Conservation (phyloP, 2,329 filamentous ascomycete species). For the Lithohypha guttulata region DNA sequence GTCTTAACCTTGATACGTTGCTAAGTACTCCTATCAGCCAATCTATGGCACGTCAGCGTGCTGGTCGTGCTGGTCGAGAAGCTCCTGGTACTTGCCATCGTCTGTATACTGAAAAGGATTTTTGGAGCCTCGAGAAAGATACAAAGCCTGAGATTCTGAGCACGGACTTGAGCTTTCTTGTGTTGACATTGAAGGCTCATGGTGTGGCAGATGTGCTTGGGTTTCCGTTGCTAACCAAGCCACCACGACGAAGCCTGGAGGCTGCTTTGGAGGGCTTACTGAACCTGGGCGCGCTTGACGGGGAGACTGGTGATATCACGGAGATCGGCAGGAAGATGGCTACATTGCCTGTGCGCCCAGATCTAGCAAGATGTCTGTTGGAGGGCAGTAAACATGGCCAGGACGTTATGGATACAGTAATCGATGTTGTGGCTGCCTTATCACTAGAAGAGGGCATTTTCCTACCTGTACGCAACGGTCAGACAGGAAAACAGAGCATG, state of each 20-base stretch:
- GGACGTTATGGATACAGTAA: conserved; percentile 67
- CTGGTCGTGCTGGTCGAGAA: conserved; percentile 87
- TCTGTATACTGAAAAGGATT: conserved; percentile 74
- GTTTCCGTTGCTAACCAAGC: conserved; percentile 79
- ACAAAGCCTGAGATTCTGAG: conserved; percentile 83
- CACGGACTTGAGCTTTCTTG: conserved; percentile 74
- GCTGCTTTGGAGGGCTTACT: conserved; percentile 73
- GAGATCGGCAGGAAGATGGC: conserved; percentile 65
- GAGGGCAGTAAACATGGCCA: conserved; percentile 61
- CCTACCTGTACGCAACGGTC: conserved; percentile 48
- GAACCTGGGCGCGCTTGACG: conserved; percentile 61
- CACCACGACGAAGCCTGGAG: conserved; percentile 65
- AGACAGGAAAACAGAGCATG: conserved; percentile 33
- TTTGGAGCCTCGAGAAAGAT: conserved; percentile 56
- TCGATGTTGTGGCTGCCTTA: conserved; percentile 68
- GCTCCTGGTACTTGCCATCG: conserved; percentile 81
- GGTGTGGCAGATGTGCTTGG: conserved; percentile 69
- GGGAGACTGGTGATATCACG: conserved; percentile 61
- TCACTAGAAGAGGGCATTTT: conserved; percentile 53
- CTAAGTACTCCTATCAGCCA: conserved; percentile 84
- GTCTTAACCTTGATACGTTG: conserved; percentile 79
- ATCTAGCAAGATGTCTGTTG: conserved; percentile 70
- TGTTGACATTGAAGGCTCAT: conserved; percentile 87
- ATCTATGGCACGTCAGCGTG: conserved; percentile 82
- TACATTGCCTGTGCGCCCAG: conserved; percentile 68